phyloP scores from a whole-genome alignment of 1,284 basidiomycete species.

The Puccinia coronata region DNA sequence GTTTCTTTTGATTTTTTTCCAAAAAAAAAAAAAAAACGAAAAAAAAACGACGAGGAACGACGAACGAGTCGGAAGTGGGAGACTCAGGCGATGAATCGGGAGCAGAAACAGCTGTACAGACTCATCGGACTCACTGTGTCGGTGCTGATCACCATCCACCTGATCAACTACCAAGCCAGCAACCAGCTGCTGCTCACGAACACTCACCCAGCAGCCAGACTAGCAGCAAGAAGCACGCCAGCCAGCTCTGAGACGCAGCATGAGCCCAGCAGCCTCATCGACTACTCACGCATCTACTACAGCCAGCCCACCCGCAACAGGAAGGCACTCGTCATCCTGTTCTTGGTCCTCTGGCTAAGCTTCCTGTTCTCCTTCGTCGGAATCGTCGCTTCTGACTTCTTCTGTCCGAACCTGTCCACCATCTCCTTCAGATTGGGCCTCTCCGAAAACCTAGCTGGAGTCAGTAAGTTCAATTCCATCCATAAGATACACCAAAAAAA shows the following conservation, averaged over 20 bases:
- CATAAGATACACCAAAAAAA: neutral
- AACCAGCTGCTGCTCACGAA: neutral
- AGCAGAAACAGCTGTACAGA: neutral
- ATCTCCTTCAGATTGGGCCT: constrained; percentile 77
- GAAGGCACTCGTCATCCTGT: constrained; percentile 64
- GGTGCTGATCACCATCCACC: neutral
- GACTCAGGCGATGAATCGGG: neutral
- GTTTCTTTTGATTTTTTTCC: too few species aligned
- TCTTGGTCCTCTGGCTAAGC: constrained; percentile 71
- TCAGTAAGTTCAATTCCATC: constrained; percentile 36
- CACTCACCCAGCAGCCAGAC: neutral
- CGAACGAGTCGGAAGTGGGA: too few species aligned
- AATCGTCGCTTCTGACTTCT: constrained; percentile 90
- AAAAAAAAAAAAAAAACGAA: too few species aligned
- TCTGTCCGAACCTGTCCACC: constrained; percentile 85
- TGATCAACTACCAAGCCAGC: constrained; percentile 3
- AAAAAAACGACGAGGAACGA: too few species aligned
- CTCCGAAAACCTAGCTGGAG: constrained; percentile 73
- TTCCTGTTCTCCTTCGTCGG: constrained; percentile 85
- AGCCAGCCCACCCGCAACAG: constrained; percentile 52
- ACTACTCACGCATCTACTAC: neutral
- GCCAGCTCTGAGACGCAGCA: neutral
- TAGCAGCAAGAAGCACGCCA: neutral
- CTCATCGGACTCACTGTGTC: neutral
- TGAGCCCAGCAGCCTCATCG: neutral